Evolutionary conservation across 495 filamentous ascomycete genomes (phyloP).

Genomic region (Lasiosphaeria hispida): DNA sequence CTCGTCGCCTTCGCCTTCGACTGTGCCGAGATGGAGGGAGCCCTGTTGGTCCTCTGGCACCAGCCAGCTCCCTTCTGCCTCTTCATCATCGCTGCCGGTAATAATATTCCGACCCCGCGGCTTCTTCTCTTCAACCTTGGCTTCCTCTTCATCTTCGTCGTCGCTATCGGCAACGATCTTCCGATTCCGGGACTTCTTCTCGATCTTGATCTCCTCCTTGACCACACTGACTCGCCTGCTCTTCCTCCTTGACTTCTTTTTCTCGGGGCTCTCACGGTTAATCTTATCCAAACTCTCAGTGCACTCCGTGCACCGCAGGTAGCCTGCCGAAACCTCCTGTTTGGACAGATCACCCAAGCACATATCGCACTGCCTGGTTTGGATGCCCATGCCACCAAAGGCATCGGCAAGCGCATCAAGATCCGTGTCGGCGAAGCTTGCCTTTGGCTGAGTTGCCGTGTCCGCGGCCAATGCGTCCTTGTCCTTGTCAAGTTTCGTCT

Average conservation of each 20-base stretch:
- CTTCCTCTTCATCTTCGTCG: slow-evolving; percentile 62
- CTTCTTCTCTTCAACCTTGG: slow-evolving; percentile 40
- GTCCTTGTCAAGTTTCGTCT: slow-evolving; percentile 79
- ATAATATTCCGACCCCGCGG: slow-evolving; percentile 47
- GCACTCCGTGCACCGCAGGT: slow-evolving; percentile 42
- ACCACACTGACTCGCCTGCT: slow-evolving; percentile 45
- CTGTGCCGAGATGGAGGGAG: slow-evolving; percentile 62
- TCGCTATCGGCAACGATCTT: slow-evolving; percentile 59
- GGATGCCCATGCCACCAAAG: slow-evolving; percentile 77
- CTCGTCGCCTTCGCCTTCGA: slow-evolving; percentile 80
- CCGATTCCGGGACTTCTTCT: slow-evolving; percentile 43
- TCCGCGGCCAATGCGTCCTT: slow-evolving; percentile 76
- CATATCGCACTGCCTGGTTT: slow-evolving; percentile 82
- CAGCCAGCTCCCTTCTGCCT: slow-evolving; percentile 64
- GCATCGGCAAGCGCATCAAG: slow-evolving; percentile 83
- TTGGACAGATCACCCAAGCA: slow-evolving; percentile 70
- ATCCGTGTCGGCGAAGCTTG: slow-evolving; percentile 48
- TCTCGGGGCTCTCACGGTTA: slow-evolving; percentile 35
- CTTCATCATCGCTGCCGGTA: slow-evolving; percentile 63
- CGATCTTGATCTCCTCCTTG: slow-evolving; percentile 46
- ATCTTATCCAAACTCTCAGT: slow-evolving; percentile 33
- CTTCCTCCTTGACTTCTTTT: slow-evolving; percentile 41
- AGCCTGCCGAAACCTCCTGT: slow-evolving; percentile 55
- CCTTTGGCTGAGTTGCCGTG: slow-evolving; percentile 46
- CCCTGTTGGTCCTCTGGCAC: slow-evolving; percentile 62